Evolutionary conservation across 306 rosid genomes (phyloP), one percentile per base, ranked within the genome.

Genomic region (Hylodesmum podocarpum): DNA sequence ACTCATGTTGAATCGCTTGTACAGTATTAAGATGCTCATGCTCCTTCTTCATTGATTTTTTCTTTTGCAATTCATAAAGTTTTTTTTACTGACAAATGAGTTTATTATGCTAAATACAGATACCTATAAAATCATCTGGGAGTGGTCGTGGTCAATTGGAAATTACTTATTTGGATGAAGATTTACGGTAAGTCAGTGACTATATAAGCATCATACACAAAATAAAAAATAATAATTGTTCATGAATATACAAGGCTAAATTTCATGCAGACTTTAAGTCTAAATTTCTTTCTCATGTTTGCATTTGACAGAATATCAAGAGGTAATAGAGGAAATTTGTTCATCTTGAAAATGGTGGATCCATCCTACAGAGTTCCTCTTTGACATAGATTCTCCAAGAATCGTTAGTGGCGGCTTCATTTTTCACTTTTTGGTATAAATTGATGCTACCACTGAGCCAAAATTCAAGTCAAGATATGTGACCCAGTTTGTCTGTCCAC

Each of bases 111-210:
- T 53, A 46, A 59, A 12, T 74, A 57, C 87, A 94, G 98, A 87
- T 91, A 83, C 91, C 98, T 12, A 69, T 94, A 13, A 91, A 94
- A 77, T 91, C 97, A 15, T 88, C 97, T 25, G 98, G 81, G 19
- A 89, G 90, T 78, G 94, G 93, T 69, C 96, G 93, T 3, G 98
- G 98, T 46, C 86, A 87, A 70, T 69, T 94, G 72, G 98, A 94
- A 82, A 87, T 88, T 39, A 91, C 97, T 54, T 94, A 91, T 74
- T 70, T 91, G 85, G 97, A 94, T 79, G 91, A 94, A 85, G 96
- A 94, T 36, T 61, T 91, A 47, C 78, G 98, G 98, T 91, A 40
- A 84, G 86, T 70, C 49, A 16, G 22, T 39, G 57, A 34, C 40
- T 76, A 25, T 1, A 16, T 31, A 62, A 6, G 40, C 37, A 72